These are phyloP conservation scores for Zopfochytrium polystomum DNA, from an alignment of 371 early-diverging fungal species.

Conservation along the genomic window DNA sequence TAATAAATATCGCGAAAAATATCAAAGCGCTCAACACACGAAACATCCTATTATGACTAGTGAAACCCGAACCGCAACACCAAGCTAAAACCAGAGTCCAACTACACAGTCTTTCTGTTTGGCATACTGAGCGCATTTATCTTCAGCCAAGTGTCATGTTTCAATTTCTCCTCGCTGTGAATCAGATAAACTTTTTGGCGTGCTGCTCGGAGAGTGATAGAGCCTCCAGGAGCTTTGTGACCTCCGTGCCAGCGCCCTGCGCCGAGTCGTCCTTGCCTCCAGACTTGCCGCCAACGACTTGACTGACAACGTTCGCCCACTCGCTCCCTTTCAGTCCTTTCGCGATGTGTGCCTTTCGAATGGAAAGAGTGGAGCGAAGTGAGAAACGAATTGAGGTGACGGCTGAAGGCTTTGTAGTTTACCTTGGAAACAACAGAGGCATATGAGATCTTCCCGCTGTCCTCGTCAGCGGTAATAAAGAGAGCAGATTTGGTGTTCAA, in stretches of 20 bases:
- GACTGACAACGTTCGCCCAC: constrained; percentile 82
- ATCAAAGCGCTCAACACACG: too few relatives aligned
- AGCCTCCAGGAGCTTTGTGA: constrained; percentile 60
- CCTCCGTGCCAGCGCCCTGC: constrained; percentile 42
- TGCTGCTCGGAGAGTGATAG: constrained; percentile 70
- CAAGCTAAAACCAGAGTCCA: too few relatives aligned
- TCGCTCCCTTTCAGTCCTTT: constrained; percentile 83
- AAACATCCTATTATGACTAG: too few relatives aligned
- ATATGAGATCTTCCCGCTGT: constrained; percentile 69
- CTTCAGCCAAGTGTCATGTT: too few relatives aligned
- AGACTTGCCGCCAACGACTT: constrained; percentile 84
- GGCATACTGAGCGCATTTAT: too few relatives aligned
- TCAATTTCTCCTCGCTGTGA: too few relatives aligned
- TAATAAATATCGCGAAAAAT: too few relatives aligned
- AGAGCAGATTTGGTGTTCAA: constrained; percentile 80
- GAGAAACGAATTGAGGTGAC: not conserved
- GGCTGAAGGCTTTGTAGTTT: not conserved
- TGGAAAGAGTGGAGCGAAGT: not conserved
- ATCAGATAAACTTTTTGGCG: constrained; percentile 53
- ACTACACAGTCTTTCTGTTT: too few relatives aligned
- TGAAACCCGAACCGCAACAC: too few relatives aligned
- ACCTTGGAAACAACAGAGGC: constrained; percentile 80
- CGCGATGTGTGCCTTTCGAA: constrained; percentile 26
- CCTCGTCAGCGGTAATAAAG: constrained; percentile 73
- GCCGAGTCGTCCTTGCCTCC: constrained; percentile 48